Base-by-base conservation (phyloP, 768 basidiomycete species). In the Tricholoma flavovirens region DNA sequence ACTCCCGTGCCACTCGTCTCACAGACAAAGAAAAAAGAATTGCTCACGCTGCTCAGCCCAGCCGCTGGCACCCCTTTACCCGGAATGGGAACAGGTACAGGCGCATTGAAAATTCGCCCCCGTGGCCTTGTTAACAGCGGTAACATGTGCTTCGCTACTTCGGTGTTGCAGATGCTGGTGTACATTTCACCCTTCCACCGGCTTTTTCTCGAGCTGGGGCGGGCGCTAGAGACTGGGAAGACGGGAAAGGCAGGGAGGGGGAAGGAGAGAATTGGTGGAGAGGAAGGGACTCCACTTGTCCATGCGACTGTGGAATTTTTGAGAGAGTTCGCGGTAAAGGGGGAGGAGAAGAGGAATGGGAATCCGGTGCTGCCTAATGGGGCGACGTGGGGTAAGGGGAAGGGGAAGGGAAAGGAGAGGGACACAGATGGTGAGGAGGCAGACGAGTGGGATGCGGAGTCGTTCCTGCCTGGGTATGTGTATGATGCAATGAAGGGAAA, bases 121-220 rank as follows among this genome's bases (percentile, higher is more conserved):
- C 78, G 95, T 12, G 96, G 96, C 4, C 73, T 99, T 49, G 78
- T 98, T 62, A 99, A 99, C 70, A 88, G 83, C 2, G 95, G 96
- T 0, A 99, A 99, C 71, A 87, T 98, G 86, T 99, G 96, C 69
- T 99, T 98, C 66, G 94, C 94, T 26, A 99, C 98, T 64, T 85
- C 93, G 0, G 90, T 98, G 21, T 75, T 99, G 29, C 96, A 98
- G 73, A 83, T 89, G 1, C 77, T 99, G 26, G 81, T 95, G 0
- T 96, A 93, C 69, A 93, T 88, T 62, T 79, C 82, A n/a, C 91
- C 89, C 1, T 98, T 98, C 69, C 84, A 86, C 64, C 77, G 77
- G 46, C 70, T 98, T 33, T 88, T 99, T 65, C 74, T 71, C 19
- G 86, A 89, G 59, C 73, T 98, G 2, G 87, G 82, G 26, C 78